These are phyloP conservation scores for Pistacia atlantica DNA, from an alignment of 345 rosid species.

Conservation along the genomic window DNA sequence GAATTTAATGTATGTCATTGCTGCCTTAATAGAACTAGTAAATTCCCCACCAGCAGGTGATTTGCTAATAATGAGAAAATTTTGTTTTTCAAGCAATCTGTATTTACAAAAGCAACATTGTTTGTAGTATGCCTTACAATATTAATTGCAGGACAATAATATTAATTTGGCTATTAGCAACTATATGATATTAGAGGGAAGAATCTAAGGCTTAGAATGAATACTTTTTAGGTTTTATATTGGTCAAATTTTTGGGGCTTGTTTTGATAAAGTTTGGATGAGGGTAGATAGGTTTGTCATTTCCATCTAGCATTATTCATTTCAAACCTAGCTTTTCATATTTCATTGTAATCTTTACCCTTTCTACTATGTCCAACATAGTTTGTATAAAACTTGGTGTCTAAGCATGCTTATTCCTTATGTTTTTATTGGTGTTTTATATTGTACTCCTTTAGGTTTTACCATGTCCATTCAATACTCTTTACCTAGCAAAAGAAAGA, in stretches of 20 bases:
- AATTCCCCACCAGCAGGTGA: not conserved
- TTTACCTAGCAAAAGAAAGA: too few relatives aligned
- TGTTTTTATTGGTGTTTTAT: too few relatives aligned
- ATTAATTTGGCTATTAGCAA: not conserved
- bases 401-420: too few relatives aligned
- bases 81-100: not conserved
- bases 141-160: not conserved
- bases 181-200: not conserved
- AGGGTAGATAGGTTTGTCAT: not conserved
- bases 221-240: not conserved
- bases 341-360: not conserved
- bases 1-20: too few relatives aligned
- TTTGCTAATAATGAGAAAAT: not conserved
- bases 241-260: not conserved
- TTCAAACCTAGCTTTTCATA: not conserved
- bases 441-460: too few relatives aligned
- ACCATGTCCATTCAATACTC: too few relatives aligned
- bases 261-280: not conserved
- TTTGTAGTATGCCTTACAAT: not conserved
- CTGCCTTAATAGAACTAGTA: not conserved
- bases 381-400: too few relatives aligned
- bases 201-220: not conserved
- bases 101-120: not conserved
- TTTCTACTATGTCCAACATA: not conserved
- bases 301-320: not conserved